Evolutionary conservation across 768 basidiomycete species (phyloP).

Genomic region (Naganishia kalamii): DNA sequence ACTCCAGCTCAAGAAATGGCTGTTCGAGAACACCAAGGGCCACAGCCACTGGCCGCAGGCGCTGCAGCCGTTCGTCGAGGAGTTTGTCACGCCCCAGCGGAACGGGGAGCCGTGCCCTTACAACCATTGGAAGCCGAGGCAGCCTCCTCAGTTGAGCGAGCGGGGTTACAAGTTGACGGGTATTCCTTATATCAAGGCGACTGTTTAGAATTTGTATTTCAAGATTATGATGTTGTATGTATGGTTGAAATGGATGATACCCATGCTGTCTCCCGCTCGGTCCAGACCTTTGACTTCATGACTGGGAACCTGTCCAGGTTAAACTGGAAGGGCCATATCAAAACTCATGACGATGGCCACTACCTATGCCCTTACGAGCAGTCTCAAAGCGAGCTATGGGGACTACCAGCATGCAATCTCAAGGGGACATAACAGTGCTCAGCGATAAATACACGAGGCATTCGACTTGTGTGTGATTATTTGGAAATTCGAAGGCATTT

Average conservation of each 20-base stretch:
- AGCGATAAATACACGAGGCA: no score
- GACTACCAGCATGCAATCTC: no score
- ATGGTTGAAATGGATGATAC: not conserved
- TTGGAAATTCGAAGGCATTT: no score
- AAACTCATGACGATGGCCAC: no score
- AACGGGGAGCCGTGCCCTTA: slow-evolving; percentile 15
- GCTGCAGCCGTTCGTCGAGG: slow-evolving; percentile 2
- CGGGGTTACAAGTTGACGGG: slow-evolving; percentile 20
- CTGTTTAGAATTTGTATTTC: not conserved
- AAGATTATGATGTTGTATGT: slow-evolving; percentile 1
- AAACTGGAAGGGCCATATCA: no score
- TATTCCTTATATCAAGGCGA: slow-evolving; percentile 18
- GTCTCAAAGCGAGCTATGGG: no score
- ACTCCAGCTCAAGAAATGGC: slow-evolving; percentile 12
- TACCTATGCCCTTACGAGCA: no score
- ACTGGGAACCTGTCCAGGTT: no score
- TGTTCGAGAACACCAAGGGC: slow-evolving; percentile 26
- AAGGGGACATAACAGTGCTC: no score
- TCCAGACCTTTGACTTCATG: no score
- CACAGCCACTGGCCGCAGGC: slow-evolving; percentile 26
- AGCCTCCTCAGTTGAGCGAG: slow-evolving; percentile 20
- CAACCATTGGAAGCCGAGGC: slow-evolving; percentile 18
- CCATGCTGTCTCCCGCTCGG: no score
- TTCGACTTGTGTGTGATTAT: no score
- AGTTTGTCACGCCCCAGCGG: slow-evolving; percentile 8